Evolutionary conservation across 1,284 basidiomycete species (phyloP).

Genomic region (Cronartium ribicola): DNA sequence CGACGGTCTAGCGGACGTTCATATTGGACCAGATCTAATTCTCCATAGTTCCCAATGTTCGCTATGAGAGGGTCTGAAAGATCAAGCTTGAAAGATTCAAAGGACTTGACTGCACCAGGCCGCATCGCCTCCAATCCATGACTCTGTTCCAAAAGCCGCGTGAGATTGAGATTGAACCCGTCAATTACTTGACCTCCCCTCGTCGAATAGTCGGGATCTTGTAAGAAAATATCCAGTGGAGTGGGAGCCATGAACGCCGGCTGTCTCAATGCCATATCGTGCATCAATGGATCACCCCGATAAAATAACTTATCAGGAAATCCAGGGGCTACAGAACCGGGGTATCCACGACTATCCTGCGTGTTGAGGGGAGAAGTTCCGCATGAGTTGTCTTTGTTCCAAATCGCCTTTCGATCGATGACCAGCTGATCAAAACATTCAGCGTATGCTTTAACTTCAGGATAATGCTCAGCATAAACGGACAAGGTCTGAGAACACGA

Average conservation of each 20-base stretch:
- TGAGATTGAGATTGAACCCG: not conserved
- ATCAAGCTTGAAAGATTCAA: not conserved
- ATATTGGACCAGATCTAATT: constrained; percentile 1
- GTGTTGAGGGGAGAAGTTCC: not conserved
- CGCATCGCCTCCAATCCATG: not conserved
- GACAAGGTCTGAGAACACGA: constrained; percentile 23
- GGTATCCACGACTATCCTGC: not conserved
- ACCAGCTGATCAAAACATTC: constrained; percentile 29
- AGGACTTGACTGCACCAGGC: no score
- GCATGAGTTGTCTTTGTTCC: not conserved
- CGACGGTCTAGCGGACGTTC: no score
- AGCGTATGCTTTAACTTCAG: constrained; percentile 21
- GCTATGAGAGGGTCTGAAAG: not conserved
- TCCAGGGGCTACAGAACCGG: no score
- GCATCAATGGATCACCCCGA: no score
- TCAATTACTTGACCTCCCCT: not conserved
- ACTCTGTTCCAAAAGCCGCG: not conserved
- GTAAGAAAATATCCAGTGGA: no score
- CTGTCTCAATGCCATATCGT: no score
- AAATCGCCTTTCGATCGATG: not conserved
- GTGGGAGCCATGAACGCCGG: no score
- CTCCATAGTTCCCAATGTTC: not conserved
- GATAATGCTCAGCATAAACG: constrained; percentile 35
- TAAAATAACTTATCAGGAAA: no score
- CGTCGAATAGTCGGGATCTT: no score